Percentiles rank a stretch among this genome's conserved stretches.
Evolutionary conservation across 108 stramenopile genomes (phyloP).

Genomic region (Asterionellopsis glacialis): DNA sequence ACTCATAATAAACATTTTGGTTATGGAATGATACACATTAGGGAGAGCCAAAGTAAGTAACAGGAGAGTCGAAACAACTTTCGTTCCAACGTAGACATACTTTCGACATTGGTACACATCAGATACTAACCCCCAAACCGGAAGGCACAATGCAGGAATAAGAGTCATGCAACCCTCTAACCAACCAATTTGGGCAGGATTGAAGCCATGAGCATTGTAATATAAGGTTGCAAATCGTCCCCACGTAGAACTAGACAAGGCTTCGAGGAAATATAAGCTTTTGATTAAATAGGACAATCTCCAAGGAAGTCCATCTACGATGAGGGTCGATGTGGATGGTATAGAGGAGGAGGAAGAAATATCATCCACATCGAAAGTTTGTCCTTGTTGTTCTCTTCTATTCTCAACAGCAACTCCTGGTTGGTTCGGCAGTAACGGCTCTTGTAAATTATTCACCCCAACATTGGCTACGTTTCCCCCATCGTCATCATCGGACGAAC

Average conservation of each 20-base stretch:
- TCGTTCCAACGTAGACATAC: slow-evolving; percentile 31
- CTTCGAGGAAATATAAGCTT: slow-evolving; percentile 41
- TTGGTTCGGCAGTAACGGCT: too few relatives aligned
- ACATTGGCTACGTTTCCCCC: too few relatives aligned
- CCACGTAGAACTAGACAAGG: slow-evolving; percentile 39
- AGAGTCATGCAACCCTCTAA: slow-evolving; percentile 29
- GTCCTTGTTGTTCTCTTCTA: too few relatives aligned
- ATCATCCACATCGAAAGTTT: too few relatives aligned
- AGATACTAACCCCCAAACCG: slow-evolving; percentile 31
- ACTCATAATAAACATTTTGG: slow-evolving; percentile 23
- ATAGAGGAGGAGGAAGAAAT: too few relatives aligned
- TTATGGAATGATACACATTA: slow-evolving; percentile 18
- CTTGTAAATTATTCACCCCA: too few relatives aligned
- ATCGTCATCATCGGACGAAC: too few relatives aligned
- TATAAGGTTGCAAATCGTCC: slow-evolving; percentile 44
- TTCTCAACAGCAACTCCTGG: too few relatives aligned
- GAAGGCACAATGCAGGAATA: slow-evolving; percentile 16
- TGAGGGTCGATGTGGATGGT: not conserved
- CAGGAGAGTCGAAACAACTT: slow-evolving; percentile 17
- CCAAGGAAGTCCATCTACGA: slow-evolving; percentile 11
- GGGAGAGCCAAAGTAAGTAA: slow-evolving; percentile 35
- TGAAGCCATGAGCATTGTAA: slow-evolving; percentile 35
- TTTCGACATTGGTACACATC: slow-evolving; percentile 39
- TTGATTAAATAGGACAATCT: slow-evolving; percentile 26
- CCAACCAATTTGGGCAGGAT: slow-evolving; percentile 29